Evolutionary conservation across 2,329 filamentous ascomycete species (phyloP).

Genomic region (Penicillium digitatum): DNA sequence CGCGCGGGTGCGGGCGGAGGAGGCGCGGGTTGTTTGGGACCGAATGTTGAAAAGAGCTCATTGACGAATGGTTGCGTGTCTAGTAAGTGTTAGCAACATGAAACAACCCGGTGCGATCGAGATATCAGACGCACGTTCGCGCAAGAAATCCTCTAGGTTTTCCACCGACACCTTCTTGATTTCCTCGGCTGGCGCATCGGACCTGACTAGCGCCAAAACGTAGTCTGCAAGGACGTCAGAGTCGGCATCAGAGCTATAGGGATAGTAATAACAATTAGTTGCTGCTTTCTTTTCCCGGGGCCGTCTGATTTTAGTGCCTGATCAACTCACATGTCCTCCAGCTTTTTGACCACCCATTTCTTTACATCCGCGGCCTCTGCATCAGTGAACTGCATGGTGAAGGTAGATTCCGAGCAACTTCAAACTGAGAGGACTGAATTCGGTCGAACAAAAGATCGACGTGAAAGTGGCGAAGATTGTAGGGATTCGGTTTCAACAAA

Average conservation of each 20-base stretch:
- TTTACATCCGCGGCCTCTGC: constrained; percentile 52
- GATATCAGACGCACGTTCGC: constrained; percentile 44
- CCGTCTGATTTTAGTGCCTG: not conserved
- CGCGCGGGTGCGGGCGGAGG: constrained; percentile 17
- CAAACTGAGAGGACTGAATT: not conserved
- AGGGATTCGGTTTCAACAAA: constrained; percentile 13
- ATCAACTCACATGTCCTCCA: constrained; percentile 53
- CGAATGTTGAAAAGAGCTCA: constrained; percentile 52
- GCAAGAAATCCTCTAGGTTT: constrained; percentile 56
- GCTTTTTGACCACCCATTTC: constrained; percentile 55
- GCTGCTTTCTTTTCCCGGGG: not conserved
- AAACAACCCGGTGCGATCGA: not conserved
- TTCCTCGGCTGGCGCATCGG: constrained; percentile 53
- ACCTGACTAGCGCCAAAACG: constrained; percentile 56
- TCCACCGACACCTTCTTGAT: constrained; percentile 53
- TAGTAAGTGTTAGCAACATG: constrained; percentile 26
- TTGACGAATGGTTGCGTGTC: constrained; percentile 54
- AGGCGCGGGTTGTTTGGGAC: constrained; percentile 40
- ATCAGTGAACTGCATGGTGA: constrained; percentile 53
- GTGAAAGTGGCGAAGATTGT: not conserved
- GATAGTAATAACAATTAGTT: constrained; percentile 7
- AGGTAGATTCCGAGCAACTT: not conserved
- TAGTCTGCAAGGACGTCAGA: constrained; percentile 60
- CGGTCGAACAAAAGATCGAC: not conserved
- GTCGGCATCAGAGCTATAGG: constrained; percentile 56